Evolutionary conservation across 805 yeast genomes (phyloP).

Genomic region (Komagataella populi): DNA sequence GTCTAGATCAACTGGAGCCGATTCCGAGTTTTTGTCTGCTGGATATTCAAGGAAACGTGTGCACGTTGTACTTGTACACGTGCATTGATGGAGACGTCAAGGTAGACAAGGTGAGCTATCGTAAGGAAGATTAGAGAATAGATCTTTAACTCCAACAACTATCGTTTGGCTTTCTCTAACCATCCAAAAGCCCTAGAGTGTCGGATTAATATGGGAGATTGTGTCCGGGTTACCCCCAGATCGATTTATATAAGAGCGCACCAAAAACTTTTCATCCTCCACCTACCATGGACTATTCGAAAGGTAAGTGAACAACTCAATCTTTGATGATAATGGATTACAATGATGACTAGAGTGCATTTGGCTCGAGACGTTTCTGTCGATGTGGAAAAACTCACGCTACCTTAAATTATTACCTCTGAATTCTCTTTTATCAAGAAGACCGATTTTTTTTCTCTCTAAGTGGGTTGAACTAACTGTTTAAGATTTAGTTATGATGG

Average conservation of each 20-base stretch:
- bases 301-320: slow-evolving; percentile 12
- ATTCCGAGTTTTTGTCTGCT: slow-evolving; percentile 81
- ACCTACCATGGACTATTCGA: neutral
- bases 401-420: slow-evolving; percentile 68
- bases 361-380: slow-evolving; percentile 95
- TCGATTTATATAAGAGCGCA: neutral
- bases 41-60: slow-evolving; percentile 68
- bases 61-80: slow-evolving; percentile 80
- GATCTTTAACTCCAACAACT: too few relatives aligned
- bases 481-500: neutral
- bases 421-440: neutral
- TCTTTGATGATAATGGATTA: slow-evolving; percentile 12
- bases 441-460: neutral
- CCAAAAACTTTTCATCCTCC: neutral
- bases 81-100: slow-evolving; percentile 70
- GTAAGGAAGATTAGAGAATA: slow-evolving; percentile 26
- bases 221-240: neutral
- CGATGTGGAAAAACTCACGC: slow-evolving; percentile 99
- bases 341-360: slow-evolving; percentile 96
- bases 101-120: slow-evolving; percentile 73
- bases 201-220: neutral
- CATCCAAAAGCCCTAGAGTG: neutral
- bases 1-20: slow-evolving; percentile 19
- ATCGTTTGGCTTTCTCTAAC: neutral
- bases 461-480: neutral